Evolutionary conservation across 1,284 basidiomycete species (phyloP).

Genomic region (Agroathelia rolfsii): DNA sequence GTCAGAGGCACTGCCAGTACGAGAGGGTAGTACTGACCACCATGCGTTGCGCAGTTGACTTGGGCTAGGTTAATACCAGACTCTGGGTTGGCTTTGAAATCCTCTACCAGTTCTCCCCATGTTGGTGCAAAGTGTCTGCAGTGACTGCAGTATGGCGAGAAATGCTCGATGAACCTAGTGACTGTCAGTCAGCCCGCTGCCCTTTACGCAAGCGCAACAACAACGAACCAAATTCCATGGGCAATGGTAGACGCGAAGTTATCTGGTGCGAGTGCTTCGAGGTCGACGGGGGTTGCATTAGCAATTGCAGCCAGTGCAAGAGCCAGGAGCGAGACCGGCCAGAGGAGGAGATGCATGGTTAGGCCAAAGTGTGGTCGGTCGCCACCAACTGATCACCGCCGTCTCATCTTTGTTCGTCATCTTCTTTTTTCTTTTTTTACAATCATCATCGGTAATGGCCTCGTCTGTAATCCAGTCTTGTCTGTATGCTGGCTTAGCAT

Average conservation of each 20-base stretch:
- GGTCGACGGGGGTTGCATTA: constrained; percentile 28
- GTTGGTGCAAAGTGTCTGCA: constrained; percentile 73
- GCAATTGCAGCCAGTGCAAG: constrained; percentile 24
- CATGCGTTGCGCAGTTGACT: constrained; percentile 77
- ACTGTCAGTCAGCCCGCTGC: background rate
- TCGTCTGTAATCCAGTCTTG: too few relatives aligned
- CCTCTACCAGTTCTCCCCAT: constrained; percentile 65
- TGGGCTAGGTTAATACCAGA: constrained; percentile 70
- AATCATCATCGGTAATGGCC: too few relatives aligned
- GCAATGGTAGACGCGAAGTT: constrained; percentile 51
- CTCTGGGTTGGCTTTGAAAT: constrained; percentile 42
- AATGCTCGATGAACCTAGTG: constrained; percentile 63
- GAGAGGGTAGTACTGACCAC: constrained; percentile 45
- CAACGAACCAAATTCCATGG: constrained; percentile 58
- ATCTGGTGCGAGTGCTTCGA: constrained; percentile 45
- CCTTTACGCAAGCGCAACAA: background rate
- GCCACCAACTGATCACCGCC: too few relatives aligned
- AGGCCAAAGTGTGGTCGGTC: too few relatives aligned
- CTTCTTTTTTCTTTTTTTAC: too few relatives aligned
- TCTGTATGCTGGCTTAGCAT: too few relatives aligned
- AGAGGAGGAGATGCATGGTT: constrained; percentile 5
- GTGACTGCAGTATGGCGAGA: constrained; percentile 72
- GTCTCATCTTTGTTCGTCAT: too few relatives aligned
- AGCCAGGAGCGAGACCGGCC: constrained; percentile 18
- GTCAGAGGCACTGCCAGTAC: constrained; percentile 1